Conservation (phyloP, 2,329 filamentous ascomycete species). For the Ophiocordyceps sinensis region DNA sequence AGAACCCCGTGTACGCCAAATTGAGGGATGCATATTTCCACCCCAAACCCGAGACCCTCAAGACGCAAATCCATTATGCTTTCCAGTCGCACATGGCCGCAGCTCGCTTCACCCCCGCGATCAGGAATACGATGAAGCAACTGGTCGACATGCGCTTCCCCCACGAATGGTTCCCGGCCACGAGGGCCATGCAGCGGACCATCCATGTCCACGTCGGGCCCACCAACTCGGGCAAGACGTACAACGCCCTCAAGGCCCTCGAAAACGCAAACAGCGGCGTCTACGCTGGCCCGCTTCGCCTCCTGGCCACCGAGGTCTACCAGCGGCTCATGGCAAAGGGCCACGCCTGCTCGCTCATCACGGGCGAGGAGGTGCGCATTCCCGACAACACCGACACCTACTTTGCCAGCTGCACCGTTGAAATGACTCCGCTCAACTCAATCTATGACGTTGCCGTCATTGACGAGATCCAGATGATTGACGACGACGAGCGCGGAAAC, state of each 20-base stretch:
- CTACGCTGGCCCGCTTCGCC: slow-evolving; percentile 77
- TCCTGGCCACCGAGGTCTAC: slow-evolving; percentile 92
- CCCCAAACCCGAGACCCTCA: slow-evolving; percentile 34
- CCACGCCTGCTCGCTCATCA: slow-evolving; percentile 63
- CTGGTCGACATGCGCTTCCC: slow-evolving; percentile 80
- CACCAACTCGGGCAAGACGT: slow-evolving; percentile 97
- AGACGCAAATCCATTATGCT: slow-evolving; percentile 46
- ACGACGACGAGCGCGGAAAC: slow-evolving; percentile 65
- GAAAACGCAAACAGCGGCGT: slow-evolving; percentile 64
- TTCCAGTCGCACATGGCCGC: slow-evolving; percentile 54
- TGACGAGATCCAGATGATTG: slow-evolving; percentile 98
- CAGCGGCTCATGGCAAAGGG: slow-evolving; percentile 70
- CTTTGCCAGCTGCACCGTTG: slow-evolving; percentile 81
- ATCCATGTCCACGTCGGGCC: slow-evolving; percentile 91
- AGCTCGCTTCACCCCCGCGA: slow-evolving; percentile 37
- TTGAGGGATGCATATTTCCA: slow-evolving; percentile 46
- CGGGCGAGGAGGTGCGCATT: slow-evolving; percentile 75
- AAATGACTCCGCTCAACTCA: slow-evolving; percentile 54
- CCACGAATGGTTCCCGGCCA: slow-evolving; percentile 81
- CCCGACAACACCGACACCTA: slow-evolving; percentile 41
- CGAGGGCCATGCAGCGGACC: slow-evolving; percentile 63
- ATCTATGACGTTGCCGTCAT: slow-evolving; percentile 81
- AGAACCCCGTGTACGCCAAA: slow-evolving; percentile 41
- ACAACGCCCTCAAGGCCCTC: slow-evolving; percentile 75
- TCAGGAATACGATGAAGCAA: slow-evolving; percentile 44